These are phyloP conservation scores for Grosmannia serpens DNA, from an alignment of 2,329 filamentous ascomycete genomes.

Conservation along the genomic window DNA sequence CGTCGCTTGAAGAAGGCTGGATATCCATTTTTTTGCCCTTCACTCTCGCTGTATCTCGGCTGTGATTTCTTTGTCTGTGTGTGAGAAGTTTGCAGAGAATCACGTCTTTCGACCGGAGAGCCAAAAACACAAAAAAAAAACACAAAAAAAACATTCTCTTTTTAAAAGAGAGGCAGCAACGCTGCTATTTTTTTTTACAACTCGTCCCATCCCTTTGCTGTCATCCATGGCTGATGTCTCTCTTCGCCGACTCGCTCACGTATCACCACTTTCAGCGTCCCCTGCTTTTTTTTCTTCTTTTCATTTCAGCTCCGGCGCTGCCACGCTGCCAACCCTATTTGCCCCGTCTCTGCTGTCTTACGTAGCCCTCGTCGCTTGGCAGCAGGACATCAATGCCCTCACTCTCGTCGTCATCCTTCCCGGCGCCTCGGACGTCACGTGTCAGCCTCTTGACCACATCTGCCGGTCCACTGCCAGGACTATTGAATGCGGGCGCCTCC, in stretches of 20 bases:
- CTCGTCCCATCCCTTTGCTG: not conserved
- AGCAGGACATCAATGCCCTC: not conserved
- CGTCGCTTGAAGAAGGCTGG: not conserved
- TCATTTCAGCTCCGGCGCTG: not conserved
- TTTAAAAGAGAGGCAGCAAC: not conserved
- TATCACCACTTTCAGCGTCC: not conserved
- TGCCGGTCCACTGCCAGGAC: not conserved
- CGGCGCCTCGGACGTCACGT: not conserved
- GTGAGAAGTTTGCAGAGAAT: not conserved
- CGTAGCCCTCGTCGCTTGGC: not conserved
- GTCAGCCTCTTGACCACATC: not conserved
- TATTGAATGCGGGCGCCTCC: not conserved
- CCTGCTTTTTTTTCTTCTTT: not conserved
- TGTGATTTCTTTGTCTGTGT: no score
- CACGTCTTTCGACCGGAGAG: not conserved
- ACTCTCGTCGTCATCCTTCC: not conserved
- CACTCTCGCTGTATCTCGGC: not conserved
- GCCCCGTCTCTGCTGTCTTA: not conserved
- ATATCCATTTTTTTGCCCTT: not conserved
- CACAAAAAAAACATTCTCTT: not conserved
- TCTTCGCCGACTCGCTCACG: not conserved
- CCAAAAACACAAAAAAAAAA: not conserved
- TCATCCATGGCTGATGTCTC: not conserved
- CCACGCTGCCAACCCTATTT: not conserved
- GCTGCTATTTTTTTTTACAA: not conserved